A percentile compares a stretch with the other conserved stretches of the same genome.
Conservation (phyloP, 1,139 yeast genomes). For the Pichia terricola region DNA sequence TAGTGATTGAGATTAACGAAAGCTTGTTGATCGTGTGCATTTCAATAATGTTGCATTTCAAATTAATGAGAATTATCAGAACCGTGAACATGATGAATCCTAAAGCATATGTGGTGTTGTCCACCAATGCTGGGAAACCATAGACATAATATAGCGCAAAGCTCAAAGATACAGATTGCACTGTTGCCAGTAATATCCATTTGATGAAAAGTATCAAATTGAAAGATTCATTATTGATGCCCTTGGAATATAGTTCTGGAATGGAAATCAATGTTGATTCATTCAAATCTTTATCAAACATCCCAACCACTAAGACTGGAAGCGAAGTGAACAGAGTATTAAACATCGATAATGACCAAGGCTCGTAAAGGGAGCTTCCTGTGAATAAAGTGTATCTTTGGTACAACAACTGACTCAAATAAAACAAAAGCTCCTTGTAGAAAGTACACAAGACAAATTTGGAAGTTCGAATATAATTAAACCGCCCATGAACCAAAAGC, state of each 20-base stretch:
- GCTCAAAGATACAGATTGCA: slow-evolving; percentile 63
- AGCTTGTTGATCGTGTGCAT: slow-evolving; percentile 74
- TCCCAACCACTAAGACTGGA: slow-evolving; percentile 89
- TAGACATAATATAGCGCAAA: slow-evolving; percentile 58
- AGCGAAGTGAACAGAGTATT: slow-evolving; percentile 90
- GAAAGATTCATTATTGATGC: slow-evolving; percentile 69
- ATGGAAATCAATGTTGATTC: slow-evolving; percentile 85
- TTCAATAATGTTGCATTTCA: slow-evolving; percentile 73
- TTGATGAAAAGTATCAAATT: slow-evolving; percentile 56
- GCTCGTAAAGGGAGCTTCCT: slow-evolving; percentile 87
- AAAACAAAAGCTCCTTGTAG: slow-evolving; percentile 86
- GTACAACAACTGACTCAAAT: slow-evolving; percentile 77
- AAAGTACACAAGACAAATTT: slow-evolving; percentile 91
- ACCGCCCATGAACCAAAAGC: slow-evolving; percentile 87
- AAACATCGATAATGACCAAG: slow-evolving; percentile 96
- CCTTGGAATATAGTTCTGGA: slow-evolving; percentile 79
- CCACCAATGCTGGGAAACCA: slow-evolving; percentile 58
- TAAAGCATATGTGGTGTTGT: slow-evolving; percentile 71
- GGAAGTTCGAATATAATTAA: slow-evolving; percentile 85
- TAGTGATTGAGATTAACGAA: slow-evolving; percentile 54
- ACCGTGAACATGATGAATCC: slow-evolving; percentile 72
- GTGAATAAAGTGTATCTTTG: slow-evolving; percentile 85
- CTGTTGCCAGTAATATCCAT: slow-evolving; percentile 75
- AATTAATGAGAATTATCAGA: slow-evolving; percentile 60
- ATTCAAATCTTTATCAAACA: slow-evolving; percentile 83